These are phyloP conservation scores for Naganishia antarctica DNA, from an alignment of 768 basidiomycete species.

Conservation along the genomic window DNA sequence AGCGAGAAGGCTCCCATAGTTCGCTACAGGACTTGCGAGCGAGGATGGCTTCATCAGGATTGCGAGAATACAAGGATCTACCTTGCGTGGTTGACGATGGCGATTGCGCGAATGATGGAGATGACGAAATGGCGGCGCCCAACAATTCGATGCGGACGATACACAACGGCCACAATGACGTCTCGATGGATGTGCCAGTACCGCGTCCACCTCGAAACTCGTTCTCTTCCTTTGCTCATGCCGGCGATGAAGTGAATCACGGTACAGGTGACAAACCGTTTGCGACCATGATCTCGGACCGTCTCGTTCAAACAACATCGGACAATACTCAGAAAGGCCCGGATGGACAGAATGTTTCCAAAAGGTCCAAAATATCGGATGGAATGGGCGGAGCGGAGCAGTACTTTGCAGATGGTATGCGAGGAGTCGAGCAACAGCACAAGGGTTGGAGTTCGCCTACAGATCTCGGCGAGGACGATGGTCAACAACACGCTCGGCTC, in stretches of 20 bases:
- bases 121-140: slow-evolving; percentile 8
- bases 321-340: neutral
- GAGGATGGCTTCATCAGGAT: slow-evolving; percentile 4
- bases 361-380: neutral
- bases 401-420: slow-evolving; percentile 21
- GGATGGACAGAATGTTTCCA: neutral
- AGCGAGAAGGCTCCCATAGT: slow-evolving; percentile 8
- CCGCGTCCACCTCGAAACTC: slow-evolving; percentile 17
- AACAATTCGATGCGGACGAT: slow-evolving; percentile 2
- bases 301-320: neutral
- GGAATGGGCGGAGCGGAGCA: slow-evolving; percentile 5
- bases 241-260: neutral
- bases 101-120: slow-evolving; percentile 10
- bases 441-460: slow-evolving; percentile 12
- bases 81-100: slow-evolving; percentile 1
- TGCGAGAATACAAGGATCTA: slow-evolving; percentile 6
- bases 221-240: slow-evolving; percentile 6
- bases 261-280: neutral
- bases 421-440: slow-evolving; percentile 16
- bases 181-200: slow-evolving; percentile 2
- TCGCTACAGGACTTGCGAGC: slow-evolving; percentile 11
- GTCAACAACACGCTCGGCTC: neutral
- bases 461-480: neutral
- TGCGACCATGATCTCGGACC: slow-evolving; percentile 3
- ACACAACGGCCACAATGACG: neutral